Evolutionary conservation across 1,284 basidiomycete genomes (phyloP).

Genomic region (Fistulinella cinereoalba): DNA sequence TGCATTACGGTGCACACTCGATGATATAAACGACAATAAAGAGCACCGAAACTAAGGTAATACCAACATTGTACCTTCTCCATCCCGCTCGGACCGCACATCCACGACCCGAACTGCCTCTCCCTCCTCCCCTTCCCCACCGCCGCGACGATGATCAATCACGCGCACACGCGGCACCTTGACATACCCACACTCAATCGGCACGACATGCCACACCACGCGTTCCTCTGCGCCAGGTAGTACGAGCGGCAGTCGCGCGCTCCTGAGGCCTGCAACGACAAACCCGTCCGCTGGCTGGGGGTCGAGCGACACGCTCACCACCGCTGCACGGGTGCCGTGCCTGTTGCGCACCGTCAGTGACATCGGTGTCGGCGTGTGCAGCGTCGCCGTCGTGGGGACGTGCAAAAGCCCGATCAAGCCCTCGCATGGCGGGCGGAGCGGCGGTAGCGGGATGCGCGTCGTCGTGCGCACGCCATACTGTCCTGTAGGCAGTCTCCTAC

Average conservation of each 20-base stretch:
- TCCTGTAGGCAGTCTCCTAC: constrained; percentile 34
- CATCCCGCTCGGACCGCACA: constrained; percentile 41
- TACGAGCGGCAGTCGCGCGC: constrained; percentile 60
- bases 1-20: too few species aligned
- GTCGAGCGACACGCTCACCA: constrained; percentile 61
- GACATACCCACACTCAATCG: constrained; percentile 68
- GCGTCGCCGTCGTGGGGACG: constrained; percentile 54
- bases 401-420: constrained; percentile 61
- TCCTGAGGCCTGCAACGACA: constrained; percentile 67
- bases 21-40: too few species aligned
- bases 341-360: constrained; percentile 63
- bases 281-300: constrained; percentile 61
- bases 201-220: constrained; percentile 63
- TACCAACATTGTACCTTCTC: constrained; percentile 19
- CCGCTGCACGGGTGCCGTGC: constrained; percentile 59
- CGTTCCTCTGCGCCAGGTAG: constrained; percentile 66
- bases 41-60: too few species aligned
- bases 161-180: constrained; percentile 58
- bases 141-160: constrained; percentile 49
- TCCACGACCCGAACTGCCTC: constrained; percentile 54
- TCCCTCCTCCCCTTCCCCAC: constrained; percentile 40
- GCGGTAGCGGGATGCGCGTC: constrained; percentile 56
- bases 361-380: constrained; percentile 59
- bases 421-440: constrained; percentile 55
- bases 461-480: constrained; percentile 43